Evolutionary conservation across 768 basidiomycete genomes (phyloP), one percentile per base, ranked within the genome.

Genomic region (Tulasnella sp.): DNA sequence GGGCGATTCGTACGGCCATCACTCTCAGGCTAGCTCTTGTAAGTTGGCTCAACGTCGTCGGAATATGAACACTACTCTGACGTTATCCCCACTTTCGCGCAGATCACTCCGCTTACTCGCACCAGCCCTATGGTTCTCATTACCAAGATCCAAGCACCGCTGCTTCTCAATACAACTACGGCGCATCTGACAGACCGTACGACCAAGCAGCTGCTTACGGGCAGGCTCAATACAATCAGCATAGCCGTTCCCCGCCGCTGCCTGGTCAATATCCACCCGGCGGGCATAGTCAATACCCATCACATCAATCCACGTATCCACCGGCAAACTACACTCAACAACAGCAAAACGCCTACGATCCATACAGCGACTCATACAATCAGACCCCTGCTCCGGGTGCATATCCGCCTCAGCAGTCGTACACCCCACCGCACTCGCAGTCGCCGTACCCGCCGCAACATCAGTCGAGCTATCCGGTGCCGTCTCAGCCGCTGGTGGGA

Each of bases 21-120:
- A 69, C 2, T 78, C 83, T 14, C 84, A 85, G 42, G 85, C 82
- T 52, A 80, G 84, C 40, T 83, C 87, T 26, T 88, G 88, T 89
- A 78, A 79, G 86, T 80, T 36, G 74, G 35, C 37, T 65, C 5
- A 34, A 4, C 9, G 69, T 74, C n/a, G n/a, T 37, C 67, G 59
- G 44, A 42, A 6, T 22, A 22, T n/a, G 35, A 65, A 32, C 59
- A 52, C n/a, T 1, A 52, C 65, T 22, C 29, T 36, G 47, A 62
- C 67, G 29, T 40, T 39, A 34, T 37, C 73, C 63, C 41, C 71
- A 62, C 69, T 41, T 70, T 44, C 17, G 19, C 34, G 26, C 69
- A 90, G 89, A 90, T 76, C 85, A 87, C 75, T 81, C 86, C 34
- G 84, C 85, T 14, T 41, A 68, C 39, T 68, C 67, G 5, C 64